A percentile compares a stretch with the other conserved stretches of the same genome.
These are phyloP conservation scores for Luzula sylvatica DNA, from an alignment of 176 grass and related monocot genomes.

Conservation along the genomic window DNA sequence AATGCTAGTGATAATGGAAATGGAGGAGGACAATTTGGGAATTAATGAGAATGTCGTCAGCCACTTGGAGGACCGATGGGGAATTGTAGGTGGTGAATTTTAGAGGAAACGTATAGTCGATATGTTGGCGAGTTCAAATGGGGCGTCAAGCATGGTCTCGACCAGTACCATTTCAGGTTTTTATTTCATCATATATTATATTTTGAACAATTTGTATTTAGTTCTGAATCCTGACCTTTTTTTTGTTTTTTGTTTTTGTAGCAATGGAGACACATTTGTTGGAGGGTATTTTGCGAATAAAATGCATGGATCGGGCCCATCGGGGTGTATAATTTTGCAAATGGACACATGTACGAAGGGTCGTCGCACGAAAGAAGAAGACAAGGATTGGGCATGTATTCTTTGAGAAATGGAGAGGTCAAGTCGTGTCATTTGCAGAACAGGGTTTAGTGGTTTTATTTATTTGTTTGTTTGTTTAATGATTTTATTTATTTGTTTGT, in stretches of 20 bases:
- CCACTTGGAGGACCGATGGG: no score
- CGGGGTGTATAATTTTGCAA: constrained; percentile 92
- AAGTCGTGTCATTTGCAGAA: constrained; percentile 98
- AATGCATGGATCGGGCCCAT: constrained; percentile 99
- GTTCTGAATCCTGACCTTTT: background rate
- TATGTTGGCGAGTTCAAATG: constrained; percentile 97
- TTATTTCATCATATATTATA: constrained; percentile 10
- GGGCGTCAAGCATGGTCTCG: constrained; percentile 90
- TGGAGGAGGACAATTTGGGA: no score
- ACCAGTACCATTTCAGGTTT: constrained; percentile 99
- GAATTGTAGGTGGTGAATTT: no score
- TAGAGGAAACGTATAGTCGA: no score
- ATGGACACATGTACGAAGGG: constrained; percentile 93
- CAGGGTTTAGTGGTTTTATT: constrained; percentile 34
- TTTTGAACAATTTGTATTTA: constrained; percentile 6
- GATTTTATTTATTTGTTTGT: no score
- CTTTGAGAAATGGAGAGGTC: constrained; percentile 92
- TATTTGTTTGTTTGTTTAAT: no score
- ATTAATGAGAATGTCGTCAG: no score
- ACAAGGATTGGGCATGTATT: constrained; percentile 96
- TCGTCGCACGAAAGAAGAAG: constrained; percentile 93
- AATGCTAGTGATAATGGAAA: no score
- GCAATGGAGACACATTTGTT: constrained; percentile 88
- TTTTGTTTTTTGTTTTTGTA: no score
- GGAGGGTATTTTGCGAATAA: constrained; percentile 96